Base-by-base conservation (phyloP, 2,329 filamentous ascomycete genomes). In the Aspergillus floridensis region DNA sequence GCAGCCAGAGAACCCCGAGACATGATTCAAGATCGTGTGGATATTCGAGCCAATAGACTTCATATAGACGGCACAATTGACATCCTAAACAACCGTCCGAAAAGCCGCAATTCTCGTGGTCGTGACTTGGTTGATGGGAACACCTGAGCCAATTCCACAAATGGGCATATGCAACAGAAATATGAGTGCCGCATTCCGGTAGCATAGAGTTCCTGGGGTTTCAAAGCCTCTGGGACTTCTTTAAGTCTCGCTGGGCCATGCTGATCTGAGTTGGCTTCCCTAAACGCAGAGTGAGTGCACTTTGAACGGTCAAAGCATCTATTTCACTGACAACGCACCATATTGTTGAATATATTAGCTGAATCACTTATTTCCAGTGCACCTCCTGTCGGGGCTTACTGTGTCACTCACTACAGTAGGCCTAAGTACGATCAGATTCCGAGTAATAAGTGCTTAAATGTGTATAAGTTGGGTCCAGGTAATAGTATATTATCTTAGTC, bases 181-280 rank as follows among this genome's bases (percentile, higher is more conserved):
- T 14, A 65, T 57, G 5, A 72, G 59, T 14, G 56, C 54, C 7
- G 61, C 60, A 60, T 72, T 74, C 19, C 70, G 66, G 61, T 74
- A 74, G 57, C 72, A 72, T 10, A 66, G 48, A 24, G 41, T 49
- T 3, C 35, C n/a, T 11, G 49, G 31, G 22, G 56, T 49, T 22
- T 53, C 41, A 58, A 66, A 63, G 26, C 64, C 61, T 56, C 49
- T 53, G 29, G 44, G 53, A 2, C 24, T 21, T 19, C 7, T 56
- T 16, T 31, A 46, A 26, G 19, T 10, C 10, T 60, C 48, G 11
- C 12, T n/a, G 4, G 29, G 10, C 16, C 26, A 44, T 3, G 6
- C 14, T 19, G 16, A 6, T 19, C 38, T n/a, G 6, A 44, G 16
- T 16, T 44, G 38, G n/a, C 4, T 16, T 7, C 6, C 49, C 59